phyloP scores from a whole-genome alignment of 176 grass and related monocot genomes.

The Paspalum vaginatum region DNA sequence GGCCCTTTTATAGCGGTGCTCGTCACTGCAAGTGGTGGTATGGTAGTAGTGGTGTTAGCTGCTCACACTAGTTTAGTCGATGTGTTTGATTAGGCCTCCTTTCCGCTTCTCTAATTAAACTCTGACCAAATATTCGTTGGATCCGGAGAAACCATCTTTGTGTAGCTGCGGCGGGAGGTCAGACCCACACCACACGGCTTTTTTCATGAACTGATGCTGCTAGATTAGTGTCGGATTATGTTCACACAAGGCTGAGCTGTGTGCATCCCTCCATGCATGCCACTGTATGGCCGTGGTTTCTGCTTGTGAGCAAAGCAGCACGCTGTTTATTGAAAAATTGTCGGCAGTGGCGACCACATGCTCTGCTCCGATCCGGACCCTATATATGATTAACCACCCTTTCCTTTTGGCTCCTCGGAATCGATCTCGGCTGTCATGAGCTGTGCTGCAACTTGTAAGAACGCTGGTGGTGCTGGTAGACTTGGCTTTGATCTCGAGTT shows the following conservation, averaged over 20 bases:
- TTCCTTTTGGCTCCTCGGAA: too few relatives aligned
- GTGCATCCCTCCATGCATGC: neutral
- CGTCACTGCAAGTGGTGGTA: neutral
- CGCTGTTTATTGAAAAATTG: neutral
- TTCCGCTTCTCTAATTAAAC: slow-evolving; percentile 34
- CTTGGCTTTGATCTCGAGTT: too few relatives aligned
- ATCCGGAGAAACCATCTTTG: slow-evolving; percentile 12
- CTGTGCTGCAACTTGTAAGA: too few relatives aligned
- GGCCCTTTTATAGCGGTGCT: slow-evolving; percentile 33
- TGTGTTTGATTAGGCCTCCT: slow-evolving; percentile 26
- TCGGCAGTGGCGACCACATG: slow-evolving; percentile 42
- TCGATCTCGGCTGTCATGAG: too few relatives aligned
- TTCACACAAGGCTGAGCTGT: slow-evolving; percentile 35
- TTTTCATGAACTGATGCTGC: slow-evolving; percentile 11
- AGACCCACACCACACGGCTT: neutral
- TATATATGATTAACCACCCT: neutral
- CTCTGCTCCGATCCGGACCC: neutral
- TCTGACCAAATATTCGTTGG: slow-evolving; percentile 35
- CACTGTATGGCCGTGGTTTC: slow-evolving; percentile 43
- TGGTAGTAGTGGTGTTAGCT: slow-evolving; percentile 7
- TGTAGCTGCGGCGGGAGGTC: neutral
- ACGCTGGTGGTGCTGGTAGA: too few relatives aligned
- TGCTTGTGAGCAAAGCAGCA: neutral
- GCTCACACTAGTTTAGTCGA: slow-evolving; percentile 10
- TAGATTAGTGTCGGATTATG: slow-evolving; percentile 30